Conservation (phyloP, 331 rosid species). For the Telfairia occidentalis region DNA sequence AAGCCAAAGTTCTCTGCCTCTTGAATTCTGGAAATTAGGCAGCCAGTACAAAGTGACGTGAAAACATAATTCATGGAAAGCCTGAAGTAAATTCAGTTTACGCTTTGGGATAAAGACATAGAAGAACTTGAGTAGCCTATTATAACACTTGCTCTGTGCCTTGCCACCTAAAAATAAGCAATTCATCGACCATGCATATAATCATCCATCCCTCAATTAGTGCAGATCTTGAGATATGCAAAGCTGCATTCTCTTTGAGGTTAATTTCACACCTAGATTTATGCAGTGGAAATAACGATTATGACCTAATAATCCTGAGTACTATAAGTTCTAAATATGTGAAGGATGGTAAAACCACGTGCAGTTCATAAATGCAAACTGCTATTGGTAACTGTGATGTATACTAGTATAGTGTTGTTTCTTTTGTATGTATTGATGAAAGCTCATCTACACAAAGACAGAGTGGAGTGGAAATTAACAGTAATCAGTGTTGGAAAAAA, state of each 20-base stretch:
- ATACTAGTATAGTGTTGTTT: neutral
- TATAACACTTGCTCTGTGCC: neutral
- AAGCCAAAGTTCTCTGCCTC: slow-evolving; percentile 40
- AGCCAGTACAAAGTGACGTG: neutral
- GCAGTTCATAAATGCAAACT: neutral
- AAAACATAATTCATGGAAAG: neutral
- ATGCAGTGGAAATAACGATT: neutral
- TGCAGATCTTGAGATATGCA: neutral
- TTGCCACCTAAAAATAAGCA: neutral
- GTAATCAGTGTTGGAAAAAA: neutral
- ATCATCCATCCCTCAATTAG: neutral
- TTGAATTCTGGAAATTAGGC: slow-evolving; percentile 51
- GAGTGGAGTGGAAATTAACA: neutral
- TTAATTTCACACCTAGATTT: neutral
- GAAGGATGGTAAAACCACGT: neutral
- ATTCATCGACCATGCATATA: neutral
- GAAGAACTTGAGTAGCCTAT: neutral
- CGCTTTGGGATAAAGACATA: neutral
- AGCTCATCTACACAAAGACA: neutral
- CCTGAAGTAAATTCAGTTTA: neutral
- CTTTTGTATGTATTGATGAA: neutral
- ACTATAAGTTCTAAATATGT: neutral
- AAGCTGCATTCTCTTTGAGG: neutral
- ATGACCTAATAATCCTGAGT: neutral
- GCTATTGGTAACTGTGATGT: neutral